These are phyloP conservation scores for Solanum sparsipilum DNA, from an alignment of 257 asterid species.

Conservation along the genomic window DNA sequence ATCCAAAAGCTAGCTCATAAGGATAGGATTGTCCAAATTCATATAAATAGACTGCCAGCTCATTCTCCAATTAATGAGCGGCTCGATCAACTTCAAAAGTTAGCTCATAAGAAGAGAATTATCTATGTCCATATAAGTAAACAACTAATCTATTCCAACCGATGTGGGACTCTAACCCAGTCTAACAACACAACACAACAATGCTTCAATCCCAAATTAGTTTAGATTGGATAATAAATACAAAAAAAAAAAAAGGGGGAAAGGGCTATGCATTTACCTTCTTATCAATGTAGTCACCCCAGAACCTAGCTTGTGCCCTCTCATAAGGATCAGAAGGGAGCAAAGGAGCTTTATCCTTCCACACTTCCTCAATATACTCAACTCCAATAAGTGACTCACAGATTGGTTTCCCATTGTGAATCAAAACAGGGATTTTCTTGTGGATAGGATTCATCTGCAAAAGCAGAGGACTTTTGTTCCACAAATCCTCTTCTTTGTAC, in stretches of 20 bases:
- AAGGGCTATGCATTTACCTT: background rate
- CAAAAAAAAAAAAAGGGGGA: no score
- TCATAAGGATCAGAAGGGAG: constrained; percentile 9
- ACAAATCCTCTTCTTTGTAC: constrained; percentile 4
- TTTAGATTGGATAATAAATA: no score
- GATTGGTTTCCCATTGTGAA: constrained; percentile 21
- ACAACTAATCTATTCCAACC: no score
- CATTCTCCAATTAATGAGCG: no score
- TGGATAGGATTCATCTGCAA: constrained; percentile 15
- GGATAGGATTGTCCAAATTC: no score
- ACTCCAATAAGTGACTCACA: constrained; percentile 10
- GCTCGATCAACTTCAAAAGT: no score
- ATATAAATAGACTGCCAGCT: no score
- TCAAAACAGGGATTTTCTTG: constrained; percentile 16
- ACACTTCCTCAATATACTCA: constrained; percentile 13
- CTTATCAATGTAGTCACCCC: constrained; percentile 11
- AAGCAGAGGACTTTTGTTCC: constrained; percentile 4
- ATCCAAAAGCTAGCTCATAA: no score
- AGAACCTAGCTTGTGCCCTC: constrained; percentile 3
- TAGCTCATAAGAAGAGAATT: no score
- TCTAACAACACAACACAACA: no score
- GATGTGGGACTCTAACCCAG: no score
- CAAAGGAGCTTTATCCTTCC: constrained; percentile 8
- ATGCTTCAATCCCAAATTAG: background rate
- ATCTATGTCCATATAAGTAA: no score